Percentiles rank a stretch among this genome's conserved stretches.
Evolutionary conservation across 2,329 filamentous ascomycete species (phyloP).

Genomic region (Claviceps pusilla): DNA sequence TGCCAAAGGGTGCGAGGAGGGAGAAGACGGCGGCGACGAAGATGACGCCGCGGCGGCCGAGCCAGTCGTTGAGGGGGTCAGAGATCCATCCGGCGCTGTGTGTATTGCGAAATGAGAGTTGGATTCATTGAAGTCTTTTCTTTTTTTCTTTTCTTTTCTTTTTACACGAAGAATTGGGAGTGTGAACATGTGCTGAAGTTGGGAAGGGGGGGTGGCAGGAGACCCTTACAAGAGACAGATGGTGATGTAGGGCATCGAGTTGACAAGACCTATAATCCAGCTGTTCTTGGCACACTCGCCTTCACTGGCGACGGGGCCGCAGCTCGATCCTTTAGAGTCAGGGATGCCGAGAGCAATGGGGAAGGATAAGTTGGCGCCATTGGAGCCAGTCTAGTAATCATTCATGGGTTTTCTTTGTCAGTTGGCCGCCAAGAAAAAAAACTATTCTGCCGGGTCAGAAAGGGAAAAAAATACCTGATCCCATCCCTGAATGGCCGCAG

Average conservation of each 20-base stretch:
- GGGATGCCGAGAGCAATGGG: constrained; percentile 29
- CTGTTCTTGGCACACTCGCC: constrained; percentile 30
- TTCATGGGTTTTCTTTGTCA: background rate
- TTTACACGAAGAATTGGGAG: background rate
- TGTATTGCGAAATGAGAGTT: background rate
- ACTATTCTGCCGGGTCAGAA: background rate
- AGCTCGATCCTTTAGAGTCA: constrained; percentile 15
- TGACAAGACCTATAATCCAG: constrained; percentile 48
- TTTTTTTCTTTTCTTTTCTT: no score
- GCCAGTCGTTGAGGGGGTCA: constrained; percentile 41
- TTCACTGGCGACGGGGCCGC: constrained; percentile 18
- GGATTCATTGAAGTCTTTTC: background rate
- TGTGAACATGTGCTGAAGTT: background rate
- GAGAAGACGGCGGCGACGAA: constrained; percentile 49
- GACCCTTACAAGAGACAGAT: constrained; percentile 26
- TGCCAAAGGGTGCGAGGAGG: constrained; percentile 45
- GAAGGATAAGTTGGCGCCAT: constrained; percentile 34
- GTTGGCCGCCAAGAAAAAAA: background rate
- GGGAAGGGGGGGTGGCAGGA: background rate
- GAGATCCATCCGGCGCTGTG: constrained; percentile 43
- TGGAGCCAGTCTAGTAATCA: constrained; percentile 23
- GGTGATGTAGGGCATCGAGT: constrained; percentile 30
- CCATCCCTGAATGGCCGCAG: constrained; percentile 37
- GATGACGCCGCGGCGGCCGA: constrained; percentile 49
- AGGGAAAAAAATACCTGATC: constrained; percentile 19